These are phyloP conservation scores for Pseudomassariella vexata DNA, from an alignment of 2,329 filamentous ascomycete species.

Conservation along the genomic window DNA sequence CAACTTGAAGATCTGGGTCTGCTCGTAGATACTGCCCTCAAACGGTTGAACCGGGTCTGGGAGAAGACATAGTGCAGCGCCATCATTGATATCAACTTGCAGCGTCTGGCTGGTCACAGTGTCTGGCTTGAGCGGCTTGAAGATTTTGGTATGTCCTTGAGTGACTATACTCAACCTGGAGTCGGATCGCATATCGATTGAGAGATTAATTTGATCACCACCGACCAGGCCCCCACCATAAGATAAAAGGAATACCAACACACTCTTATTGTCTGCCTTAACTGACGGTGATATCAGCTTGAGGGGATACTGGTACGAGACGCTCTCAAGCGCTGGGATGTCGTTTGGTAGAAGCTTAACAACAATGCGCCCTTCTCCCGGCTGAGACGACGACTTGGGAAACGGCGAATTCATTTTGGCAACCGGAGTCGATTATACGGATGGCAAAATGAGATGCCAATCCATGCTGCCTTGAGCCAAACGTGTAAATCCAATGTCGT, in stretches of 20 bases:
- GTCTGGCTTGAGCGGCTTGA: slow-evolving; percentile 63
- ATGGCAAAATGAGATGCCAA: no score
- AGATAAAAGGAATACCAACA: slow-evolving; percentile 83
- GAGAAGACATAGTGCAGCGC: slow-evolving; percentile 58
- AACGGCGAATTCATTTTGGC: slow-evolving; percentile 61
- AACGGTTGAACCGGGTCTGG: slow-evolving; percentile 95
- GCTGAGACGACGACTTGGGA: slow-evolving; percentile 62
- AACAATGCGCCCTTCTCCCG: slow-evolving; percentile 75
- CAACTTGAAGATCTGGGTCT: slow-evolving; percentile 71
- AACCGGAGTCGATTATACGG: no score
- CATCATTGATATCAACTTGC: slow-evolving; percentile 41
- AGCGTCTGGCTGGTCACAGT: slow-evolving; percentile 54
- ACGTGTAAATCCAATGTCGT: no score
- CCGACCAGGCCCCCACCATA: slow-evolving; percentile 92
- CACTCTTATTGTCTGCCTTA: slow-evolving; percentile 56
- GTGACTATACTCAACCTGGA: slow-evolving; percentile 65
- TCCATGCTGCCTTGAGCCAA: no score
- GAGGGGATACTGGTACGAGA: slow-evolving; percentile 89
- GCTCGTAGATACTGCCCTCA: slow-evolving; percentile 74
- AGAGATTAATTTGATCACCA: slow-evolving; percentile 74
- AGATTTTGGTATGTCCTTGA: slow-evolving; percentile 90
- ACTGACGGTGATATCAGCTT: slow-evolving; percentile 83
- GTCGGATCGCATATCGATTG: slow-evolving; percentile 55
- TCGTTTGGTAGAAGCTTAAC: slow-evolving; percentile 66
- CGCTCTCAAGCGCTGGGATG: slow-evolving; percentile 63